A percentile compares a stretch with the other conserved stretches of the same genome.
Evolutionary conservation across 257 asterid genomes (phyloP).

Genomic region (Lycium ferocissimum): DNA sequence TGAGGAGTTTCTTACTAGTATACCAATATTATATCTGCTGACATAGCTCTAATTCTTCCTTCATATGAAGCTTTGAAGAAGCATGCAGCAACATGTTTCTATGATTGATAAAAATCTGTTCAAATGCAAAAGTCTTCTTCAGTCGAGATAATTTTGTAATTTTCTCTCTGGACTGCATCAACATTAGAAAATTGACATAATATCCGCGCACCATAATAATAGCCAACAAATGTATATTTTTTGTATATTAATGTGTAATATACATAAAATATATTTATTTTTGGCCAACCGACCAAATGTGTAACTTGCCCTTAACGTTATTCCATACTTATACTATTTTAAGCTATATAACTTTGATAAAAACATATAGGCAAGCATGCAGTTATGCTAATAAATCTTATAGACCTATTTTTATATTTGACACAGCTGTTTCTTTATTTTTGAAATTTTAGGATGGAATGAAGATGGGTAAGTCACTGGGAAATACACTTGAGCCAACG

Average conservation of each 20-base stretch:
- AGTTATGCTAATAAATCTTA: constrained; percentile 20
- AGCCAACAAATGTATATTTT: too few species aligned
- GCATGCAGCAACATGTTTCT: not conserved
- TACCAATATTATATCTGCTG: constrained; percentile 1
- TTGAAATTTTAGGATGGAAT: constrained; percentile 74
- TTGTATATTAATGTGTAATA: too few species aligned
- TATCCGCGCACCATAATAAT: too few species aligned
- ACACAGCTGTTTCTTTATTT: constrained; percentile 42
- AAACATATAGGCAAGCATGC: not conserved
- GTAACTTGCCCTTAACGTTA: not conserved
- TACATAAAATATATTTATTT: too few species aligned
- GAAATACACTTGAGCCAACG: constrained; percentile 93
- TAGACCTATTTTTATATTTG: constrained; percentile 37
- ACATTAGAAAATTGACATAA: not conserved
- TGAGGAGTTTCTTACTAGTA: not conserved
- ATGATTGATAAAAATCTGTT: not conserved
- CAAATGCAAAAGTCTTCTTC: not conserved
- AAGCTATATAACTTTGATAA: constrained; percentile 5
- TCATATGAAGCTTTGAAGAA: not conserved
- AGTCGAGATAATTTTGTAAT: not conserved
- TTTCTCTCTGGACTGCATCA: constrained; percentile 13
- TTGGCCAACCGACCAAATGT: too few species aligned
- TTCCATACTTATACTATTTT: not conserved
- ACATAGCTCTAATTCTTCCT: not conserved
- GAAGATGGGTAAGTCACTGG: constrained; percentile 98